These are phyloP conservation scores for Fusarium sp. DNA, from an alignment of 2,329 filamentous ascomycete genomes.

Conservation along the genomic window DNA sequence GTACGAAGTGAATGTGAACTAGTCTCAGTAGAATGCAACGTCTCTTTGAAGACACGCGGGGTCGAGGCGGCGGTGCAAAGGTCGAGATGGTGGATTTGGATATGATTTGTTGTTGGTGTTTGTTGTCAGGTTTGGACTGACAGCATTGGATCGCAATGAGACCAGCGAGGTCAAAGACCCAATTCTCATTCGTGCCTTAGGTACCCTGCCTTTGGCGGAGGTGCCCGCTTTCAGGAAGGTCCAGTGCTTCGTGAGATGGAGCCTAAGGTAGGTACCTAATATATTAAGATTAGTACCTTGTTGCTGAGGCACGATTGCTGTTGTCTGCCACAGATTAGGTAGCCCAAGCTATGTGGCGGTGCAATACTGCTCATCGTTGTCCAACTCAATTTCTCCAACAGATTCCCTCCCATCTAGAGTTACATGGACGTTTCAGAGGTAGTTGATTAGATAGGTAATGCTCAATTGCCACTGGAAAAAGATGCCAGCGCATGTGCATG, in stretches of 20 bases:
- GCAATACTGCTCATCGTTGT: background rate
- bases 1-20: background rate
- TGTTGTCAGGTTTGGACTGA: conserved; percentile 36
- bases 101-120: conserved; percentile 33
- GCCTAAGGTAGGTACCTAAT: no score
- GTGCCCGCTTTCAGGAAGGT: conserved; percentile 4
- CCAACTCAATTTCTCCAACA: background rate
- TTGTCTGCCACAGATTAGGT: conserved; percentile 19
- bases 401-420: conserved; percentile 14
- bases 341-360: conserved; percentile 31
- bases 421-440: conserved; percentile 19
- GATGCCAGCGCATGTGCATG: conserved; percentile 22
- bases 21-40: conserved; percentile 4
- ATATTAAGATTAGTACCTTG: no score
- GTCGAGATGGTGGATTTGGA: conserved; percentile 7
- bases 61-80: conserved; percentile 21
- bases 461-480: conserved; percentile 17
- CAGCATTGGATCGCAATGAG: conserved; percentile 32
- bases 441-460: background rate
- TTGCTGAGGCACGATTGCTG: conserved; percentile 15
- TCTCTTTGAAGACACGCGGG: conserved; percentile 24
- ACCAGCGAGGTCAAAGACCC: conserved; percentile 33
- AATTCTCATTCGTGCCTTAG: conserved; percentile 36
- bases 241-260: conserved; percentile 4
- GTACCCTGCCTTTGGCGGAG: conserved; percentile 10